Base-by-base conservation (phyloP, 148 eudicot genomes). In the Vaccinium macrocarpon region DNA sequence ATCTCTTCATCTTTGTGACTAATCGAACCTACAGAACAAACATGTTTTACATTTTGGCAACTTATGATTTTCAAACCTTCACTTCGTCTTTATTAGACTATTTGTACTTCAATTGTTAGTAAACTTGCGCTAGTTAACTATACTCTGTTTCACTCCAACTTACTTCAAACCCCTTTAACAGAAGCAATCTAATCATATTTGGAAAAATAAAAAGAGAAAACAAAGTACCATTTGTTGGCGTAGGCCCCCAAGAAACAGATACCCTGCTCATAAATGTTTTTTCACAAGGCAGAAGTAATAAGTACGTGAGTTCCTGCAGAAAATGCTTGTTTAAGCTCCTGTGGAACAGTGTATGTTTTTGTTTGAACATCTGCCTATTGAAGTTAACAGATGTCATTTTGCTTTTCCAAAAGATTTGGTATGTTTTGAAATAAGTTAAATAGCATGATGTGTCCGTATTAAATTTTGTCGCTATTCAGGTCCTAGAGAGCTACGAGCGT, bases 401-500 rank as follows among this genome's bases (percentile, higher is more conserved):
- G 73, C 25, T 25, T 32, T 27, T 16, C 73, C 73, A 29, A 68
- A 66, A 27, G 7, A 12, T 42, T 29, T 27, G 71, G 13, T 64
- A 23, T 68, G 42, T 68, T 13, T 4, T 11, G 8, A 29, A 27
- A 68, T 12, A 4, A 29, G 13, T 7, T 68, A 27, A 42, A 42
- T 49, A 8, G 84, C 4, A 19, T 82, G 53, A 71, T 59, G 53
- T 11, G 71, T 53, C 74, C 74, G 35, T 38, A 29, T 16, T 55
- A 2, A 70, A 14, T 78, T 21, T 29, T 87, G 83, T 73, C 52
- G 64, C 14, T 85, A 50, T 76, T 32, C 88, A 97, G 99, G 99
- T 97, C 79, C 81, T 97, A 76, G 99, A 97, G 90, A 97, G 99
- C 91, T 97, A 95, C 59, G 99, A 97, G 78, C 98, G 98, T 79